Percentiles rank a stretch among this genome's conserved stretches.
Evolutionary conservation across 1,139 yeast genomes (phyloP).

Genomic region (Trichomonascaceae sp.): DNA sequence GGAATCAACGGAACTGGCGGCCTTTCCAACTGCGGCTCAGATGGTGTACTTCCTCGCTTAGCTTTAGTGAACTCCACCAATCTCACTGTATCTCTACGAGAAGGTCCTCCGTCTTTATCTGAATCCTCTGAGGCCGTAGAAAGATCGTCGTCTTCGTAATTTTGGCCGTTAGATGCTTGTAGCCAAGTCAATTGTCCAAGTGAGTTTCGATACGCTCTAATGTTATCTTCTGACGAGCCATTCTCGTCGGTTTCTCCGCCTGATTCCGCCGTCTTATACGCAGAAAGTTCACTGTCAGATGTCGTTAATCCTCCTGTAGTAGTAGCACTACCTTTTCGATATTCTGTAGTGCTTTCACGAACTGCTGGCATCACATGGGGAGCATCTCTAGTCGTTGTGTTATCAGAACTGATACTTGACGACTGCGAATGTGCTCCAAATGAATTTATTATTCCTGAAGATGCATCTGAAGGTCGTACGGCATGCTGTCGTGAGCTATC

Average conservation of each 20-base stretch:
- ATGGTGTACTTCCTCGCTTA: constrained; percentile 9
- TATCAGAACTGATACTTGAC: background rate
- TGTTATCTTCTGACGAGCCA: constrained; percentile 19
- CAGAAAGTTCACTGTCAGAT: constrained; percentile 6
- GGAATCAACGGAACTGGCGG: background rate
- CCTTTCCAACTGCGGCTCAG: background rate
- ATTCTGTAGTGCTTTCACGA: background rate
- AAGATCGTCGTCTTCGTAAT: constrained; percentile 9
- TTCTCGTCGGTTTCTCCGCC: constrained; percentile 19
- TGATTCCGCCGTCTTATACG: constrained; percentile 23
- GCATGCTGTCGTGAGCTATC: constrained; percentile 22
- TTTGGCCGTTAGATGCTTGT: constrained; percentile 16
- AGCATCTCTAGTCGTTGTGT: background rate
- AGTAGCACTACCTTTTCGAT: background rate
- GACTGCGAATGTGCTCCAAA: constrained; percentile 4
- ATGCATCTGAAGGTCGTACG: constrained; percentile 13
- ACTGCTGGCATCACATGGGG: background rate
- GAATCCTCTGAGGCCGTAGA: constrained; percentile 10
- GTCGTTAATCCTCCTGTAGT: background rate
- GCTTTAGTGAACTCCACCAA: constrained; percentile 49
- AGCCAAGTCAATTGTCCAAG: constrained; percentile 32
- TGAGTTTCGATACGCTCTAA: constrained; percentile 31
- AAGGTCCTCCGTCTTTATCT: constrained; percentile 3
- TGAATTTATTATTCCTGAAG: constrained; percentile 7
- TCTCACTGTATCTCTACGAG: constrained; percentile 35